These are phyloP conservation scores for Aphanomyces stellatus DNA, from an alignment of 352 stramenopile species.

Conservation along the genomic window DNA sequence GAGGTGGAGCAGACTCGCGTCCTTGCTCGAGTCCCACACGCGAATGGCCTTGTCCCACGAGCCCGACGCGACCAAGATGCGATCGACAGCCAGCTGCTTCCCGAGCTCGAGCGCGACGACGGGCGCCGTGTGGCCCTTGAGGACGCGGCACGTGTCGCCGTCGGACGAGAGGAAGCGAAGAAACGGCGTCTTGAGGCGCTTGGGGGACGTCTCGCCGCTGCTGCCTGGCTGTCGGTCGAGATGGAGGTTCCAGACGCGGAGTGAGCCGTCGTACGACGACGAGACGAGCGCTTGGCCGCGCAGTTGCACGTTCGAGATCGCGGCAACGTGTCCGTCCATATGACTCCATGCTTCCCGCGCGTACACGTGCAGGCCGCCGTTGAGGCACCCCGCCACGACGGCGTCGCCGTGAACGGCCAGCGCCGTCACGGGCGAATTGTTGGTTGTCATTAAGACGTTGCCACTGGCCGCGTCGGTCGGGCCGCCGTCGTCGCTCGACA, in stretches of 20 bases:
- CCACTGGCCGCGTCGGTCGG: not conserved
- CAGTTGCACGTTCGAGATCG: constrained; percentile 47
- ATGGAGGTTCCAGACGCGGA: constrained; percentile 63
- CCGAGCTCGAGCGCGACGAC: constrained; percentile 67
- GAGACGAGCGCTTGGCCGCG: constrained; percentile 57
- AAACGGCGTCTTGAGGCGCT: constrained; percentile 53
- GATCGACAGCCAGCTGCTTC: constrained; percentile 48
- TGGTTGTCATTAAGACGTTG: too few species aligned
- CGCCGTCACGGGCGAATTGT: constrained; percentile 36
- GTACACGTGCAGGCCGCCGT: constrained; percentile 35
- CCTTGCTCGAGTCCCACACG: constrained; percentile 63
- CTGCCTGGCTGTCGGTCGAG: too few species aligned
- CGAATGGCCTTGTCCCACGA: constrained; percentile 61
- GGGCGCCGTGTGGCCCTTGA: constrained; percentile 50
- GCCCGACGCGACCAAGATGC: constrained; percentile 50
- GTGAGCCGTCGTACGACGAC: constrained; percentile 54
- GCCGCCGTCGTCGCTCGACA: too few species aligned
- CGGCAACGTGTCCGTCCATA: constrained; percentile 51
- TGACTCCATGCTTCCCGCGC: constrained; percentile 27
- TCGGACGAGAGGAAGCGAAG: constrained; percentile 29
- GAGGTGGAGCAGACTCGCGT: constrained; percentile 38
- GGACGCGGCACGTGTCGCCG: constrained; percentile 32
- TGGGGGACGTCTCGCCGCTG: constrained; percentile 48
- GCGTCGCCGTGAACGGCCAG: constrained; percentile 40
- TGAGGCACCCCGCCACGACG: constrained; percentile 36